Evolutionary conservation across 176 grass and related monocot species (phyloP).

Genomic region (Lolium multiflorum): DNA sequence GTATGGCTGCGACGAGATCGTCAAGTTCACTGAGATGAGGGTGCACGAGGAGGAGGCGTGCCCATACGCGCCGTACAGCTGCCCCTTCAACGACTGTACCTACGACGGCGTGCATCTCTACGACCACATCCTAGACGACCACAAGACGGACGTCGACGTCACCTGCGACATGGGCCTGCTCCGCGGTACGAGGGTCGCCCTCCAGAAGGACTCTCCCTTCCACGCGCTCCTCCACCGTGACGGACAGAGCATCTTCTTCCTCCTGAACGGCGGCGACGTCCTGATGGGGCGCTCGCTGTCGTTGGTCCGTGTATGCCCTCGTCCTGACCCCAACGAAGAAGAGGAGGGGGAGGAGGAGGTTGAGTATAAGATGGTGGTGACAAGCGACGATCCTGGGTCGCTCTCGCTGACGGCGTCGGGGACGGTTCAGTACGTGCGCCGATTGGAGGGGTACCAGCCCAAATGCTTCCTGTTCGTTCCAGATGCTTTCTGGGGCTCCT

Average conservation of each 20-base stretch:
- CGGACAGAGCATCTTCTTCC: not conserved
- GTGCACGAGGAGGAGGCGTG: conserved; percentile 21
- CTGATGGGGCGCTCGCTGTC: not conserved
- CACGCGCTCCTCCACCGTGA: not conserved
- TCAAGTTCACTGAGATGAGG: not conserved
- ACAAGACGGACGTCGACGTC: not conserved
- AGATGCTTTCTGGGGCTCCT: conserved; percentile 17
- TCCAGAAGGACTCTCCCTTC: not conserved
- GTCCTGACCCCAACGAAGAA: not conserved
- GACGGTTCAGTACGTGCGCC: conserved; percentile 3
- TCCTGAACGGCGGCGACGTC: conserved; percentile 20
- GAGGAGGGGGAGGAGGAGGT: too few relatives aligned
- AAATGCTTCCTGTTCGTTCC: conserved; percentile 22
- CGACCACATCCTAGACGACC: not conserved
- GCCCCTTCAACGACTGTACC: conserved; percentile 3
- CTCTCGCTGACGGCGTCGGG: not conserved
- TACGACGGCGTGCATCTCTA: not conserved
- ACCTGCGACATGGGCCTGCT: not conserved
- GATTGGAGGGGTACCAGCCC: not conserved
- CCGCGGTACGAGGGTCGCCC: not conserved
- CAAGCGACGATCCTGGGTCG: not conserved
- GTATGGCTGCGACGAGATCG: not conserved
- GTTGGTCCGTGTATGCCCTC: not conserved
- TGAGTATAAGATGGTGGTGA: not conserved
- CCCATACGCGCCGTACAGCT: not conserved